These are phyloP conservation scores for Amaranthus palmeri DNA, from an alignment of 148 eudicot species.

Conservation along the genomic window DNA sequence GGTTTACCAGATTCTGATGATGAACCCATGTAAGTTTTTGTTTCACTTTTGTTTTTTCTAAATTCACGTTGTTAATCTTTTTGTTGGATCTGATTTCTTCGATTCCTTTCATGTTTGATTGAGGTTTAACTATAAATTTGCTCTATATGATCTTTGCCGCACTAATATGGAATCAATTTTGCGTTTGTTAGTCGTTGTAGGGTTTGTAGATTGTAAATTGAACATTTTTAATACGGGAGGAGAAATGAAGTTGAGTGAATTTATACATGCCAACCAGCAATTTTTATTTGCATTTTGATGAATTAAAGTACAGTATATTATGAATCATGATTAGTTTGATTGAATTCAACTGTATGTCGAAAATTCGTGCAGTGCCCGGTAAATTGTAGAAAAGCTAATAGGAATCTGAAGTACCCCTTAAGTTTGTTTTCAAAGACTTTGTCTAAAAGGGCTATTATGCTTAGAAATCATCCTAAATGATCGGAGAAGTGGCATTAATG, in stretches of 20 bases:
- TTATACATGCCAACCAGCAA: neutral
- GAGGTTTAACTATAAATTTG: neutral
- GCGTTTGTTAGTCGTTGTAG: neutral
- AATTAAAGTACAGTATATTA: neutral
- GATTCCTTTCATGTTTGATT: neutral
- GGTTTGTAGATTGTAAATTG: neutral
- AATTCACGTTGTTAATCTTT: neutral
- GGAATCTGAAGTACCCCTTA: too few relatives aligned
- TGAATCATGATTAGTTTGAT: too few relatives aligned
- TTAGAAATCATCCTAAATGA: neutral
- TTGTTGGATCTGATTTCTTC: neutral
- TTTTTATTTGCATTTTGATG: neutral
- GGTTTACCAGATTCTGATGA: slow-evolving; percentile 40
- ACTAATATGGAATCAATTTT: neutral
- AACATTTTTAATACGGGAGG: neutral
- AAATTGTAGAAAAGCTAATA: neutral
- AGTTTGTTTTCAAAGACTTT: neutral
- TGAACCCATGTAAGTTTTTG: slow-evolving; percentile 27
- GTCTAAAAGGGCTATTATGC: neutral
- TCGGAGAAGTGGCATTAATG: neutral
- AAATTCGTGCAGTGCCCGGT: neutral
- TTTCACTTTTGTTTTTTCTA: neutral
- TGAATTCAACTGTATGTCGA: too few relatives aligned
- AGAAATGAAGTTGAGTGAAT: neutral
- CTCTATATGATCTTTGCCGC: neutral